phyloP scores from a whole-genome alignment of 2,329 filamentous ascomycete species.

The Aspergillus sp. region DNA sequence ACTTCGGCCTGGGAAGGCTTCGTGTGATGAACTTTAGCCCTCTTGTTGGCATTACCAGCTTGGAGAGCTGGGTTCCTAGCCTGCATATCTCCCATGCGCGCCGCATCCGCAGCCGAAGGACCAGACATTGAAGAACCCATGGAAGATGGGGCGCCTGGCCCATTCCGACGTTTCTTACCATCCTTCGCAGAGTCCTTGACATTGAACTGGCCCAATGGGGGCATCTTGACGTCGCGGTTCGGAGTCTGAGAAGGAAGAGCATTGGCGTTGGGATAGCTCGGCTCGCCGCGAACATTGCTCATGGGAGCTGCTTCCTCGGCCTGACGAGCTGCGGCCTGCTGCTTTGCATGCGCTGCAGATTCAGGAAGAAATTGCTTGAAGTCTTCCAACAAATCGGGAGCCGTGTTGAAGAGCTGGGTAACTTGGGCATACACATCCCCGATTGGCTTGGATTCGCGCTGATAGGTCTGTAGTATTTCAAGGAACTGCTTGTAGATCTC shows the following conservation, averaged over 20 bases:
- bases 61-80: slow-evolving; percentile 40
- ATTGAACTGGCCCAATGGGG: slow-evolving; percentile 92
- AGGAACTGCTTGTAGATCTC: slow-evolving; percentile 99
- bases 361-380: slow-evolving; percentile 99
- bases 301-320: slow-evolving; percentile 69
- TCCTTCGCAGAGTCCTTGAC: slow-evolving; percentile 82
- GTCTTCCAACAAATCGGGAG: slow-evolving; percentile 92
- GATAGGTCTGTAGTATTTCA: slow-evolving; percentile 96
- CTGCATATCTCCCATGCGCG: slow-evolving; percentile 37
- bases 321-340: slow-evolving; percentile 60
- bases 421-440: slow-evolving; percentile 98
- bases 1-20: slow-evolving; percentile 60
- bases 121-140: slow-evolving; percentile 39
- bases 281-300: slow-evolving; percentile 63
- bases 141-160: slow-evolving; percentile 45
- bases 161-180: slow-evolving; percentile 79
- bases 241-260: slow-evolving; percentile 55
- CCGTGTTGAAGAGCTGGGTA: slow-evolving; percentile 87
- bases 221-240: slow-evolving; percentile 67
- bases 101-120: slow-evolving; percentile 32
- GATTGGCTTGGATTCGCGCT: slow-evolving; percentile 96
- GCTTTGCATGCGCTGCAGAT: slow-evolving; percentile 71
- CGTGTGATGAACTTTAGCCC: slow-evolving; percentile 73
- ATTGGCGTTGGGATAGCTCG: slow-evolving; percentile 45
- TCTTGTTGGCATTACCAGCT: slow-evolving; percentile 56